These are phyloP conservation scores for Fusarium multiceps DNA, from an alignment of 2,329 filamentous ascomycete genomes.

Conservation along the genomic window DNA sequence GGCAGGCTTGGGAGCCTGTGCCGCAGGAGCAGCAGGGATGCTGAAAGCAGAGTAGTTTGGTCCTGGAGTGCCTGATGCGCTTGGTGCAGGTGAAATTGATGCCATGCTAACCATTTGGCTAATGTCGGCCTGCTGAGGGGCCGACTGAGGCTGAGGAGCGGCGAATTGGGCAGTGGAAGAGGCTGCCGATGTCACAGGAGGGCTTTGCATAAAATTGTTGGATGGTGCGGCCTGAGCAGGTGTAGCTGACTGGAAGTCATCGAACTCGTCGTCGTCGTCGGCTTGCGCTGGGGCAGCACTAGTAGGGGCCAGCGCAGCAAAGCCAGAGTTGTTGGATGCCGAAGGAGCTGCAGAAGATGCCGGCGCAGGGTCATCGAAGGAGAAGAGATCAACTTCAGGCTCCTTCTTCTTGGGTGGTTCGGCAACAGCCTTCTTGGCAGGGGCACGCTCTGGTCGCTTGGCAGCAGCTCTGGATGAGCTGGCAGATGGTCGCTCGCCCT, in stretches of 20 bases:
- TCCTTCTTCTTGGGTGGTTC: slow-evolving; percentile 83
- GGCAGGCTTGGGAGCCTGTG: slow-evolving; percentile 64
- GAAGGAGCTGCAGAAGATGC: slow-evolving; percentile 58
- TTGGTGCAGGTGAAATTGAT: slow-evolving; percentile 80
- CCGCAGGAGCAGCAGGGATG: slow-evolving; percentile 49
- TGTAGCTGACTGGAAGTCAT: slow-evolving; percentile 93
- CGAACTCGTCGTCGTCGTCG: slow-evolving; percentile 86
- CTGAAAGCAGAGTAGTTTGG: slow-evolving; percentile 74
- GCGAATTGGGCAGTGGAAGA: slow-evolving; percentile 75
- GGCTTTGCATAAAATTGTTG: slow-evolving; percentile 51
- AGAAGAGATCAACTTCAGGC: slow-evolving; percentile 92
- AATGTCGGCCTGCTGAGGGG: slow-evolving; percentile 81
- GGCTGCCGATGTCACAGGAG: slow-evolving; percentile 63
- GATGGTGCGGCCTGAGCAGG: slow-evolving; percentile 63
- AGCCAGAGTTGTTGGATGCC: slow-evolving; percentile 59
- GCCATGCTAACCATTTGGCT: slow-evolving; percentile 83
- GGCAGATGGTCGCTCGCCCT: slow-evolving; percentile 65
- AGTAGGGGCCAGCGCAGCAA: slow-evolving; percentile 57
- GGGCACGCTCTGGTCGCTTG: slow-evolving; percentile 49
- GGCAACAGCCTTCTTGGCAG: slow-evolving; percentile 57
- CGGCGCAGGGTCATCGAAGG: slow-evolving; percentile 82
- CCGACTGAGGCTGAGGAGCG: slow-evolving; percentile 86
- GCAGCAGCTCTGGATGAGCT: slow-evolving; percentile 60
- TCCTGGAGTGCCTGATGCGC: slow-evolving; percentile 64
- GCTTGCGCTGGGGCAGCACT: slow-evolving; percentile 49